Conservation (phyloP, 164 flowering plant genomes). For the Platanus orientalis region DNA sequence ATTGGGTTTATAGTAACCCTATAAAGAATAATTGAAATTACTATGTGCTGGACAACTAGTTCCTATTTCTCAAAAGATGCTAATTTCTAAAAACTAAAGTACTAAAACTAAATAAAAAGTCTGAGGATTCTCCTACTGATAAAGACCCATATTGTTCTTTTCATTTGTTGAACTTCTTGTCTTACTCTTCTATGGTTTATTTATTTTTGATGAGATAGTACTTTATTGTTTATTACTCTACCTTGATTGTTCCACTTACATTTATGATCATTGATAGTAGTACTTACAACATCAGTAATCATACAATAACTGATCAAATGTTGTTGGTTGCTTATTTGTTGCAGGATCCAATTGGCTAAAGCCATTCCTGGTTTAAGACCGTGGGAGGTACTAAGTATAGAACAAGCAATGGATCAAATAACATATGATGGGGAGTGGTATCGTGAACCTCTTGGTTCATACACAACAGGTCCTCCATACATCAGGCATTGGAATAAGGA, state of each 20-base stretch:
- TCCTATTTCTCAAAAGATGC: too few species aligned
- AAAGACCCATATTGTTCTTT: too few species aligned
- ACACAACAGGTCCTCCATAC: slow-evolving; percentile 86
- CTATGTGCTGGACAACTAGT: too few species aligned
- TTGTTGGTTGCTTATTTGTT: slow-evolving; percentile 11
- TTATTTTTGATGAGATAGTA: too few species aligned
- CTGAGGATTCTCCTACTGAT: too few species aligned
- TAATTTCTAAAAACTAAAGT: too few species aligned
- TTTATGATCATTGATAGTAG: too few species aligned
- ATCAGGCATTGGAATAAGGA: slow-evolving; percentile 58
- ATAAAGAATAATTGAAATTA: too few species aligned
- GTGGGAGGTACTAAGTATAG: slow-evolving; percentile 88
- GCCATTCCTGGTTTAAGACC: slow-evolving; percentile 85
- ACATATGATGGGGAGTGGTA: slow-evolving; percentile 79
- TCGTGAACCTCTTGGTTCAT: slow-evolving; percentile 80
- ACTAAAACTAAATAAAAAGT: too few species aligned
- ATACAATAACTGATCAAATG: not conserved
- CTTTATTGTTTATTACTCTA: not conserved
- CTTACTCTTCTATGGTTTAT: too few species aligned
- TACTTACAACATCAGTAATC: not conserved
- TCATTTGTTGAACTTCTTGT: too few species aligned
- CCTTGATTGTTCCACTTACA: not conserved
- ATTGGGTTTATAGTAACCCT: too few species aligned
- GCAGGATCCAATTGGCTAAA: slow-evolving; percentile 55
- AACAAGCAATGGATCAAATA: slow-evolving; percentile 91